These are phyloP conservation scores for Penicillium sp. DNA, from an alignment of 2,329 filamentous ascomycete species.

Conservation along the genomic window DNA sequence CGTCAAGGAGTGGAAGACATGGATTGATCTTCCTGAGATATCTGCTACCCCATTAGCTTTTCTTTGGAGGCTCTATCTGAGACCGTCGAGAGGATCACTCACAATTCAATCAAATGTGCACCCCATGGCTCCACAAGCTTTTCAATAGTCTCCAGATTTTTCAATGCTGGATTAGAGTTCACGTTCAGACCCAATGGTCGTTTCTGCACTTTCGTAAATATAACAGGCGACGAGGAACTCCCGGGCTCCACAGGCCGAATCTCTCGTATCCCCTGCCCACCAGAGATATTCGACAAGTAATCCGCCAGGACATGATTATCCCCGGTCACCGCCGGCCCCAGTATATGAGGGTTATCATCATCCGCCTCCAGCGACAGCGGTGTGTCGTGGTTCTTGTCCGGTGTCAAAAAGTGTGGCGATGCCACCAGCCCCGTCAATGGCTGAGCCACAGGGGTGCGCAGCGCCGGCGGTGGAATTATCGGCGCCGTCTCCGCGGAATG, in stretches of 20 bases:
- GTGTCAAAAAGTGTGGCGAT: slow-evolving; percentile 2
- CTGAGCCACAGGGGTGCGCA: background rate
- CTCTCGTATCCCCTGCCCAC: slow-evolving; percentile 15
- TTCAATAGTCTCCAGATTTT: slow-evolving; percentile 47
- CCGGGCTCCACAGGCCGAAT: slow-evolving; percentile 21
- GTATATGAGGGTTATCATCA: slow-evolving; percentile 19
- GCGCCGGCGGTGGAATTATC: background rate
- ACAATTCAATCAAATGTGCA: background rate
- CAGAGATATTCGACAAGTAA: slow-evolving; percentile 47
- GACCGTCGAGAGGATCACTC: background rate
- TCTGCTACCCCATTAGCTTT: slow-evolving; percentile 27
- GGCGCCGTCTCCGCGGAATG: background rate
- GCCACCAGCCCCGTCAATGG: background rate
- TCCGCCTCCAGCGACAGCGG: slow-evolving; percentile 10
- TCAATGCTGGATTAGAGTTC: slow-evolving; percentile 2
- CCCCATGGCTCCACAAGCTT: slow-evolving; percentile 45
- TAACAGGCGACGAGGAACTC: slow-evolving; percentile 22
- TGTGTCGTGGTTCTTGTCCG: slow-evolving; percentile 1
- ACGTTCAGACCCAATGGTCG: slow-evolving; percentile 8
- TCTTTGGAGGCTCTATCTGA: too few relatives aligned
- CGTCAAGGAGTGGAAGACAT: slow-evolving; percentile 58
- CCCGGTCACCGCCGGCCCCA: slow-evolving; percentile 14
- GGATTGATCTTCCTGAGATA: slow-evolving; percentile 55
- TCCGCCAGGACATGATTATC: slow-evolving; percentile 58
- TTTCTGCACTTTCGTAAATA: slow-evolving; percentile 20